phyloP scores from a whole-genome alignment of 495 filamentous ascomycete genomes.

The Symbiotaphrina buchneri region DNA sequence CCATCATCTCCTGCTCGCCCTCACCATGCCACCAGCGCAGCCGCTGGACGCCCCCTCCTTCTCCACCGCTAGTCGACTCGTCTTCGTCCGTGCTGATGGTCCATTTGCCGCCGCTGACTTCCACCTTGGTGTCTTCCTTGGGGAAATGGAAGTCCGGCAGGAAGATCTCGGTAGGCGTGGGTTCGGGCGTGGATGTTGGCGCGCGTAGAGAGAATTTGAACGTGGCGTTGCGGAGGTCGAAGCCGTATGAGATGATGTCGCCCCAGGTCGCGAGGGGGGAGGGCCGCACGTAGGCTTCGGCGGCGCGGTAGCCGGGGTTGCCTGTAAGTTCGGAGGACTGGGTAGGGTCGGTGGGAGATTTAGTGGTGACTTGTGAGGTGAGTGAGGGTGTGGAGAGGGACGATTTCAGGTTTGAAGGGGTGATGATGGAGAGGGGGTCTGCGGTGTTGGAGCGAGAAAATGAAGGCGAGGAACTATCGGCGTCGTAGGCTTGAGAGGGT shows the following conservation, averaged over 20 bases:
- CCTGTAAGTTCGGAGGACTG: no score
- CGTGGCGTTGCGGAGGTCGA: constrained; percentile 54
- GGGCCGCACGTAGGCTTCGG: constrained; percentile 78
- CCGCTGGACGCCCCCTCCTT: constrained; percentile 33
- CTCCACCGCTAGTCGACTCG: no score
- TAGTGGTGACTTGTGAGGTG: constrained; percentile 26
- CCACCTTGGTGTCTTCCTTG: constrained; percentile 36
- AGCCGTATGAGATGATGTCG: constrained; percentile 38
- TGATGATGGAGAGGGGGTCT: constrained; percentile 27
- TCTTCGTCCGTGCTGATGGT: constrained; percentile 50
- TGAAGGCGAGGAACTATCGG: constrained; percentile 28
- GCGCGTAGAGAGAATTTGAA: constrained; percentile 47
- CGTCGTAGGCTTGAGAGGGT: constrained; percentile 14
- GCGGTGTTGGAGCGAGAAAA: constrained; percentile 27
- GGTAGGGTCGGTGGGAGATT: constrained; percentile 24
- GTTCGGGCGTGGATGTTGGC: constrained; percentile 22
- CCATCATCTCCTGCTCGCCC: constrained; percentile 58
- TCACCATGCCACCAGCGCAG: constrained; percentile 80
- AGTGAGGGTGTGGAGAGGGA: constrained; percentile 53
- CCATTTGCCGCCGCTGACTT: constrained; percentile 77
- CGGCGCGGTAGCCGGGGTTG: constrained; percentile 72
- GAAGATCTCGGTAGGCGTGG: constrained; percentile 60
- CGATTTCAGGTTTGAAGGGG: constrained; percentile 47
- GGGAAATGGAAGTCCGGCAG: constrained; percentile 92
- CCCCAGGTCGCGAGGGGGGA: constrained; percentile 59